phyloP scores from a whole-genome alignment of 345 rosid species.

The Syzygium jambos region DNA sequence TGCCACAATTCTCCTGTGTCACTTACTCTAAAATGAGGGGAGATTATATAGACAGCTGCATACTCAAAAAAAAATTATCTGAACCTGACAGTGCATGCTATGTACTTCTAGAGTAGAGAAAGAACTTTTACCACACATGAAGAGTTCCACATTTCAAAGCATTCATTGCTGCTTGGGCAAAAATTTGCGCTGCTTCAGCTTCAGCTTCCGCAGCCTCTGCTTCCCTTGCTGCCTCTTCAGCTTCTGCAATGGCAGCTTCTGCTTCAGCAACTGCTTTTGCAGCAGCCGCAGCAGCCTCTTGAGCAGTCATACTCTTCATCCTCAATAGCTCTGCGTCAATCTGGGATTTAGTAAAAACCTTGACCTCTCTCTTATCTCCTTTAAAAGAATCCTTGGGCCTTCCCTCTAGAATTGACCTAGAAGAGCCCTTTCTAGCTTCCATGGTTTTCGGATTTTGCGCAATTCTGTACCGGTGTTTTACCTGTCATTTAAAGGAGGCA shows the following conservation, averaged over 20 bases:
- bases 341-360: constrained; percentile 40
- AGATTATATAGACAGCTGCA: neutral
- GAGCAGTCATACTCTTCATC: constrained; percentile 77
- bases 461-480: constrained; percentile 72
- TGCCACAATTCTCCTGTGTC: neutral
- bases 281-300: constrained; percentile 91
- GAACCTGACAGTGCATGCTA: neutral
- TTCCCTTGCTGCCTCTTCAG: constrained; percentile 92
- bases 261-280: constrained; percentile 96
- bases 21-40: neutral
- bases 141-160: constrained; percentile 7
- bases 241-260: constrained; percentile 87
- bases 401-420: constrained; percentile 43
- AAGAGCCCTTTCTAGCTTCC: constrained; percentile 36
- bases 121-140: constrained; percentile 2
- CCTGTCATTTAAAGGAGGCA: constrained; percentile 27
- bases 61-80: neutral
- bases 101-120: neutral
- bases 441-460: constrained; percentile 25
- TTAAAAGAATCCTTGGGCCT: constrained; percentile 38
- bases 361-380: constrained; percentile 32
- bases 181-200: constrained; percentile 90
- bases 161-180: constrained; percentile 46
- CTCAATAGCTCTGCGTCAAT: constrained; percentile 44
- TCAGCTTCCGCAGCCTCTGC: constrained; percentile 95